A percentile compares a stretch with the other conserved stretches of the same genome.
phyloP scores from a whole-genome alignment of 2,329 filamentous ascomycete genomes.

The Lachnellula subtilissima region DNA sequence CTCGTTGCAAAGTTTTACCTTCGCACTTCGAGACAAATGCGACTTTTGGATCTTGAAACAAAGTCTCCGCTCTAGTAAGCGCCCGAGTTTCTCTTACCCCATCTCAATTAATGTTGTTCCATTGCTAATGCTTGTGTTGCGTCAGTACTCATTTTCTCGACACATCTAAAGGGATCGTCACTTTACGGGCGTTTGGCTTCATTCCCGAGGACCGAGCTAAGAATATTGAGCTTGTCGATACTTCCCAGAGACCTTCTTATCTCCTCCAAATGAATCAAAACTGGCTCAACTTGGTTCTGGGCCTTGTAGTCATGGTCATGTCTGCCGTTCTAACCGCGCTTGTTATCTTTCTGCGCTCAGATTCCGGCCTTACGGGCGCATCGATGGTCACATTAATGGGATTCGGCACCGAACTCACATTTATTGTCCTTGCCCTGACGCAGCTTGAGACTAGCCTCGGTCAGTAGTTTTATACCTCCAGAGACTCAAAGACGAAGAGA shows the following conservation, averaged over 20 bases:
- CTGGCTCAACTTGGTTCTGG: conserved; percentile 41
- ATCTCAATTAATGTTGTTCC: background rate
- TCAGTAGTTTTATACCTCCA: too few species aligned
- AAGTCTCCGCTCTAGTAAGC: conserved; percentile 37
- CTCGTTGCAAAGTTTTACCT: conserved; percentile 38
- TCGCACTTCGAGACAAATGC: conserved; percentile 42
- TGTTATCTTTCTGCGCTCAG: conserved; percentile 2
- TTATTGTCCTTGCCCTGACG: conserved; percentile 46
- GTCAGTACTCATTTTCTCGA: conserved; percentile 11
- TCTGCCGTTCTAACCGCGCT: conserved; percentile 19
- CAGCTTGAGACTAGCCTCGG: conserved; percentile 43
- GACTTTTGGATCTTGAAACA: conserved; percentile 41
- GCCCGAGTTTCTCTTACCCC: too few species aligned
- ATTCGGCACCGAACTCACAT: conserved; percentile 34
- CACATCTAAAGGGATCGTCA: conserved; percentile 5
- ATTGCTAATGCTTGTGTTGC: background rate
- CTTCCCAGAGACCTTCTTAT: conserved; percentile 42
- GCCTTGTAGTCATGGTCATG: conserved; percentile 37
- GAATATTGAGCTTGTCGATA: conserved; percentile 40
- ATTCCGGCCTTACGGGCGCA: conserved; percentile 1
- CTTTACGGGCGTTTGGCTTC: conserved; percentile 8
- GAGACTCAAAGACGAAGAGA: too few species aligned
- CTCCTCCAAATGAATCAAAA: conserved; percentile 41
- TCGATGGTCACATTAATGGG: conserved; percentile 36
- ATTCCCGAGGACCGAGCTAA: background rate